Conservation (phyloP, 768 basidiomycete species). For the Gymnopilus junonius region DNA sequence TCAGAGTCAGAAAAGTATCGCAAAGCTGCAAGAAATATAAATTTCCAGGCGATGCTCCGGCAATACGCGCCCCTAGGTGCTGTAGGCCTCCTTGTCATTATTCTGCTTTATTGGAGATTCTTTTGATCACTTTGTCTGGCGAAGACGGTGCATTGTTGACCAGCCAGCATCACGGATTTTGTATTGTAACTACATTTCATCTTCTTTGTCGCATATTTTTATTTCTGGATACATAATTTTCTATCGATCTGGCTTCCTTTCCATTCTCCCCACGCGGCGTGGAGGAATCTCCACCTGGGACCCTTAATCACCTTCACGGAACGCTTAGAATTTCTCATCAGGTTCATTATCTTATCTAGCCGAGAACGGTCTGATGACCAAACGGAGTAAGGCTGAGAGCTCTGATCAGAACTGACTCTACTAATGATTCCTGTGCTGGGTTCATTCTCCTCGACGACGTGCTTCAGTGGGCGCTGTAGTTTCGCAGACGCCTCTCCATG, state of each 20-base stretch:
- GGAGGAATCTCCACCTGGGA: not conserved
- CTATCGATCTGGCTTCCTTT: not conserved
- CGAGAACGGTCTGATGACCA: slow-evolving; percentile 8
- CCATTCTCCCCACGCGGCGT: not conserved
- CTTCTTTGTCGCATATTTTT: slow-evolving; percentile 13
- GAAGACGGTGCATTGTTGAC: slow-evolving; percentile 9
- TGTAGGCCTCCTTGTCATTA: slow-evolving; percentile 76
- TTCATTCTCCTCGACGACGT: not conserved
- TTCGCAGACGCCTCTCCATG: not conserved
- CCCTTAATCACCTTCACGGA: not conserved
- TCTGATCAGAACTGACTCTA: not conserved
- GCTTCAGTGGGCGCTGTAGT: not conserved
- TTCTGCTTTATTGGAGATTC: slow-evolving; percentile 82
- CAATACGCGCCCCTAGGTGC: slow-evolving; percentile 95
- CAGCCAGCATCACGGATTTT: slow-evolving; percentile 12
- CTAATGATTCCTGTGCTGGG: not conserved
- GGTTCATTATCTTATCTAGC: slow-evolving; percentile 23
- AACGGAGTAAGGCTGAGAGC: slow-evolving; percentile 8
- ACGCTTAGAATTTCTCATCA: not conserved
- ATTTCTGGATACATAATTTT: slow-evolving; percentile 5
- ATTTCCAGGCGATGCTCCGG: slow-evolving; percentile 89
- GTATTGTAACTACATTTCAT: slow-evolving; percentile 25
- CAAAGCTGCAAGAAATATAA: slow-evolving; percentile 93
- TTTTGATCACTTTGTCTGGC: slow-evolving; percentile 30
- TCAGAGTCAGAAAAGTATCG: slow-evolving; percentile 98